Evolutionary conservation across 2,329 filamentous ascomycete species (phyloP), one percentile per base, ranked within the genome.

Genomic region (Penicillium sp.): DNA sequence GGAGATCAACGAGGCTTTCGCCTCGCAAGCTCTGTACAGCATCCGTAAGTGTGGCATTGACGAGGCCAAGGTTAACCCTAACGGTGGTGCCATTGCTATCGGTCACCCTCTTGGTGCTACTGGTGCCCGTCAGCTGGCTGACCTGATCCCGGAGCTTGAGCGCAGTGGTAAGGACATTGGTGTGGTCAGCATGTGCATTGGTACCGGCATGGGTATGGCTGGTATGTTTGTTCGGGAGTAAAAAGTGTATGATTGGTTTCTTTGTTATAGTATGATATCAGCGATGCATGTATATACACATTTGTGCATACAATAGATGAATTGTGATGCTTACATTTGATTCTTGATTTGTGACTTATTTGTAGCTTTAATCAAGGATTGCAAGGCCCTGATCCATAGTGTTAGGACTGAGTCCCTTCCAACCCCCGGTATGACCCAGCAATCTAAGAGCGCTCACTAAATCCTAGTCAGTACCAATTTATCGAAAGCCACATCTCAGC

Each of bases 71-170:
- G 88, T 96, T 16, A 97, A 97, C 74, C 90, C 90, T 0, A 91
- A 95, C 64, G 93, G 93, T 55, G 92, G 93, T 29, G 93, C 92
- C 2, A 96, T 96, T 71, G 92, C 93, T n/a, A 76, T 96, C 23
- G 93, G 93, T 1, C 93, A 96, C 71, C 92, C 92, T 6, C 80
- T 96, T 1, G 92, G 93, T 43, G 92, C 91, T 29, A 96, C 92
- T 5, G 90, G 90, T 31, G 90, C 88, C 28, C 80, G 92, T 61
- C 87, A 95, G 81, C 74, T 91, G 63, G 85, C 85, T 44, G 93
- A 89, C 46, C 71, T 93, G 77, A 69, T 95, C 76, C 69, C 82
- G 73, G 80, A 87, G 77, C 67, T 89, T 84, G 76, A 84, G 73
- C 73, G 89, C 62, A 81, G 80, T 49, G 82, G 85, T 1, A 80